These are phyloP conservation scores for Trichoderma sp. DNA, from an alignment of 2,329 filamentous ascomycete genomes.

Conservation along the genomic window DNA sequence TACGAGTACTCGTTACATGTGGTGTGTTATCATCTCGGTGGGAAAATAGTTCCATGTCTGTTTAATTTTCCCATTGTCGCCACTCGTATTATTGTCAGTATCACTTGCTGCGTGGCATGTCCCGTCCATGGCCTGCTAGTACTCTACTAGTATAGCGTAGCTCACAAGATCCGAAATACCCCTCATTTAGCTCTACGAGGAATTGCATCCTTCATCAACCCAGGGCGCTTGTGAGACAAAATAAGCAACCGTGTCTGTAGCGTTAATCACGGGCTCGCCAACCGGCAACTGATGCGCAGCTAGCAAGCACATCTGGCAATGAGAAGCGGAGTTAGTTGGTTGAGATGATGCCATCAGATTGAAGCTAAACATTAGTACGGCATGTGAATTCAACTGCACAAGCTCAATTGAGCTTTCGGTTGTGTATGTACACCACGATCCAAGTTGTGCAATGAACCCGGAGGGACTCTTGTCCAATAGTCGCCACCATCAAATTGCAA, in stretches of 20 bases:
- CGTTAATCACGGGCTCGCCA: not conserved
- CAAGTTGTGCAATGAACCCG: not conserved
- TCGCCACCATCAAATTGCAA: not conserved
- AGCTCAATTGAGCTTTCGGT: not conserved
- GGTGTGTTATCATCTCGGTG: no score
- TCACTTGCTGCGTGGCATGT: not conserved
- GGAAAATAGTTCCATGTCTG: not conserved
- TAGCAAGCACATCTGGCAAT: not conserved
- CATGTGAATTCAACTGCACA: not conserved
- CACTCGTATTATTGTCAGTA: not conserved
- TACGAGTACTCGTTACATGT: no score
- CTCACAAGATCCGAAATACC: not conserved
- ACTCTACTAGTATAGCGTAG: not conserved
- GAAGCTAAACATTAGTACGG: not conserved
- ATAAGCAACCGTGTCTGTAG: not conserved
- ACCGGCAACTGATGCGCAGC: not conserved
- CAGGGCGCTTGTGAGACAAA: not conserved
- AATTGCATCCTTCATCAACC: not conserved
- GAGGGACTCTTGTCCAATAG: not conserved
- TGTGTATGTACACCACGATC: not conserved
- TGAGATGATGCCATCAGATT: not conserved
- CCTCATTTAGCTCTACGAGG: not conserved
- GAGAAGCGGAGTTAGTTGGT: constrained; percentile 5
- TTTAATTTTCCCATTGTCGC: not conserved
- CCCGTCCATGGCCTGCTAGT: not conserved